A percentile compares a stretch with the other conserved stretches of the same genome.
Conservation (phyloP, 2,329 filamentous ascomycete genomes). For the Colletotrichum viniferum region DNA sequence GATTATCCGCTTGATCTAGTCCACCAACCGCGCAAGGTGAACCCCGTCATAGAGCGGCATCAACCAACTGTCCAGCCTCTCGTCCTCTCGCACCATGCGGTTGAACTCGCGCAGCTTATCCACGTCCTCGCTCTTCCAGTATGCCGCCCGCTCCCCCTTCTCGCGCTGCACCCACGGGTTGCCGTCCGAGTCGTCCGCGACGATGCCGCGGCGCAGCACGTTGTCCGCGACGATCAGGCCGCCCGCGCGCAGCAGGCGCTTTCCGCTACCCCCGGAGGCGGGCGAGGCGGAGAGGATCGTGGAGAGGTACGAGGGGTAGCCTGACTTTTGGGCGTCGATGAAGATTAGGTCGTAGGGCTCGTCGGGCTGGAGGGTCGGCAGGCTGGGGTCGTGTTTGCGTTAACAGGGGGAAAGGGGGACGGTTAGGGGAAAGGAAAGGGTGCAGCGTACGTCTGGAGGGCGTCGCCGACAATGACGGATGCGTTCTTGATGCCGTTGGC, state of each 20-base stretch:
- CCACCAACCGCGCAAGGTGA: conserved; percentile 39
- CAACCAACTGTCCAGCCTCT: conserved; percentile 43
- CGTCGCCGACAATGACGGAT: conserved; percentile 52
- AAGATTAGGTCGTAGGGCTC: conserved; percentile 59
- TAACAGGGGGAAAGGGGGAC: too few relatives aligned
- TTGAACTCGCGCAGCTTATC: conserved; percentile 25
- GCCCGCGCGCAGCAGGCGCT: conserved; percentile 50
- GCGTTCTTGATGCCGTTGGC: conserved; percentile 47
- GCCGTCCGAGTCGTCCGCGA: conserved; percentile 39
- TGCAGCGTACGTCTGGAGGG: conserved; percentile 46
- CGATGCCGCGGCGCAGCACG: conserved; percentile 51
- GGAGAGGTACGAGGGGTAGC: conserved; percentile 53
- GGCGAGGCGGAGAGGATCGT: conserved; percentile 48
- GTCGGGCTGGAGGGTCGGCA: conserved; percentile 34
- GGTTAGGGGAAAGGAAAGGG: too few relatives aligned
- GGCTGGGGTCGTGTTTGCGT: conserved; percentile 22
- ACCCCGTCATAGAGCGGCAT: conserved; percentile 49
- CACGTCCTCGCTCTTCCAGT: conserved; percentile 23
- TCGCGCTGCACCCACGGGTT: conserved; percentile 20
- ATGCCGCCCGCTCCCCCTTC: conserved; percentile 17
- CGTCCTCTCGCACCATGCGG: conserved; percentile 24
- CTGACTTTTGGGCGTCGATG: conserved; percentile 57
- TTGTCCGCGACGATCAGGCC: conserved; percentile 61
- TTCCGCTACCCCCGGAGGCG: conserved; percentile 34
- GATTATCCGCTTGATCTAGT: conserved; percentile 24